Conservation (phyloP, 257 asterid genomes). For the Rhazya stricta region DNA sequence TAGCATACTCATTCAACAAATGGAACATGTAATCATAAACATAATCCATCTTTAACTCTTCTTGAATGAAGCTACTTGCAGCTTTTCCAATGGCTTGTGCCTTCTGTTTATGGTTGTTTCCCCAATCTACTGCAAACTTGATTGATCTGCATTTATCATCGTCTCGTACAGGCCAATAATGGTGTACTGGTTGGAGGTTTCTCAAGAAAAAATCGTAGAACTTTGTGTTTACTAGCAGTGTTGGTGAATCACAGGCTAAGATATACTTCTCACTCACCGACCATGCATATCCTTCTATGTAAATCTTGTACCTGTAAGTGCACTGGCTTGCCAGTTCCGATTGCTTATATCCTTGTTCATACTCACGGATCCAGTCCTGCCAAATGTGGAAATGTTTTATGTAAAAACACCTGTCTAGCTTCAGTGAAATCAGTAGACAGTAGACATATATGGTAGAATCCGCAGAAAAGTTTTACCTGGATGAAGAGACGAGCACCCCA, state of each 20-base stretch:
- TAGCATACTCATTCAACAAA: conserved; percentile 41
- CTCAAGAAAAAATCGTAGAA: conserved; percentile 35
- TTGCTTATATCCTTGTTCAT: conserved; percentile 23
- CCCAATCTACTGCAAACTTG: conserved; percentile 34
- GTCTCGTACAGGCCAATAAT: conserved; percentile 32
- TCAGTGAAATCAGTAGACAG: neutral
- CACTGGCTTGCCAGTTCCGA: conserved; percentile 27
- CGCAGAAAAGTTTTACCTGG: conserved; percentile 12
- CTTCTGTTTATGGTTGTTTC: conserved; percentile 24
- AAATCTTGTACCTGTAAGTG: conserved; percentile 29
- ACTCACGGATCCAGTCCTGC: conserved; percentile 31
- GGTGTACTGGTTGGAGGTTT: conserved; percentile 24
- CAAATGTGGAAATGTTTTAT: neutral
- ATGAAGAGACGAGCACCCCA: conserved; percentile 27
- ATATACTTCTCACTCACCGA: conserved; percentile 35
- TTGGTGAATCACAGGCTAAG: conserved; percentile 30
- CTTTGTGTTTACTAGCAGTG: conserved; percentile 24
- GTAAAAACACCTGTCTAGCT: neutral
- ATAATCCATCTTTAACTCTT: conserved; percentile 45
- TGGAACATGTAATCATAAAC: conserved; percentile 59
- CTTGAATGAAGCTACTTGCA: conserved; percentile 39
- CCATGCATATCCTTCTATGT: conserved; percentile 34
- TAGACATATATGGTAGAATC: no score
- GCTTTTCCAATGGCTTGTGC: conserved; percentile 41
- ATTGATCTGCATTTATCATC: conserved; percentile 28